Evolutionary conservation across 192 early-diverging fungal genomes (phyloP), one percentile per base, ranked within the genome.

Genomic region (Backusella mclennaniae): DNA sequence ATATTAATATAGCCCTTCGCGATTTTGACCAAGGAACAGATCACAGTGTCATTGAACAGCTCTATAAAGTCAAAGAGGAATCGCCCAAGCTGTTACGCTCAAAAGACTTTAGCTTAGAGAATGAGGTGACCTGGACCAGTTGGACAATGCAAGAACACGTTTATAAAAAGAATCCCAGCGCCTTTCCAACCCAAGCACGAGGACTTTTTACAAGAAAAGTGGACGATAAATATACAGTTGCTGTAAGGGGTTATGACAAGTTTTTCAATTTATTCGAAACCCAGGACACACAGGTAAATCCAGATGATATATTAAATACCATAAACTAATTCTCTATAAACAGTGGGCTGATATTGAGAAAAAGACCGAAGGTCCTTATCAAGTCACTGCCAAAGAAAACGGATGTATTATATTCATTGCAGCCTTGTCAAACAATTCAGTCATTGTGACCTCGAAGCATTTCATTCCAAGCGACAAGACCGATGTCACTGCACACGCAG

Each of bases 341-440:
- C 0, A 84, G 75, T 92, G 90, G 87, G 73, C 78, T 2, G 85
- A 83, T 71, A 80, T 98, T 35, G 77, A 83, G 36, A 70, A 52
- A 1, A 59, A 94, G 35, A 96, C 96, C 0, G 46, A 71, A 11
- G 94, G 94, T 0, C 97, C 97, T 1, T 99, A 95, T 77, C 93
- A 99, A 81, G 83, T 97, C 33, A 96, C 95, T 0, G 85, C 95
- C 31, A 99, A 99, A 85, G 97, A 99, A 80, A 97, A 99, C 79
- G 97, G 97, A 12, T 99, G 96, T 79, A 92, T 99, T 74, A 96
- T 97, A 71, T 93, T 96, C 36, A 91, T 94, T 49, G 79, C 93
- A 3, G 92, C 89, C 26, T 89, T 93, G 41, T 84, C 84, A 2
- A 83, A 87, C 29, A 81, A 81, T 41, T 77, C 86, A 17, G 81